Percentiles rank a stretch among this genome's conserved stretches.
These are phyloP conservation scores for Polychaeton citri DNA, from an alignment of 2,329 filamentous ascomycete genomes.

Conservation along the genomic window DNA sequence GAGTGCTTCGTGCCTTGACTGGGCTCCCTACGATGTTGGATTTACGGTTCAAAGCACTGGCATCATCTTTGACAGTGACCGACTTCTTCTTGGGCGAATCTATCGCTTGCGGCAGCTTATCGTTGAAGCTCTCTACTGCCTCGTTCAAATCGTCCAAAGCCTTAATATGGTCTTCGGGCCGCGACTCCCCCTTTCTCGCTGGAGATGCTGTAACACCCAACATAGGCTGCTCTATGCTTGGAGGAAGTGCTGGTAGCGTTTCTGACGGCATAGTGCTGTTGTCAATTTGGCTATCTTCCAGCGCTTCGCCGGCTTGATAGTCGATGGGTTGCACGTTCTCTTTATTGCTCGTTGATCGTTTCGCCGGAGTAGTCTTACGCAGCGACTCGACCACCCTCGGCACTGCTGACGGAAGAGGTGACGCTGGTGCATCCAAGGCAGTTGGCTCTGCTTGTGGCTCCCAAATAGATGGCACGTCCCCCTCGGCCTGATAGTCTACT, in stretches of 20 bases:
- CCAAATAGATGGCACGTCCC: constrained; percentile 1
- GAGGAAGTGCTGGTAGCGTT: not conserved
- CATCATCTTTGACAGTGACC: too few species aligned
- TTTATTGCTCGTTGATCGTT: constrained; percentile 19
- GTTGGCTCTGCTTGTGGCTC: too few species aligned
- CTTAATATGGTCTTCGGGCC: constrained; percentile 34
- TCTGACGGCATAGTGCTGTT: not conserved
- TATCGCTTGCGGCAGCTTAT: constrained; percentile 18
- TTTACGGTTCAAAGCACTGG: not conserved
- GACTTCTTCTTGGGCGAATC: constrained; percentile 15
- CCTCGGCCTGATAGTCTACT: not conserved
- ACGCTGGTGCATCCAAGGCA: constrained; percentile 6
- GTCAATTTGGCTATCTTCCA: not conserved
- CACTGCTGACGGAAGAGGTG: constrained; percentile 9
- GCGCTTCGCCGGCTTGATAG: not conserved
- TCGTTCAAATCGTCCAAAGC: constrained; percentile 40
- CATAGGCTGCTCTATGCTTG: not conserved
- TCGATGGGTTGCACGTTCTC: constrained; percentile 16
- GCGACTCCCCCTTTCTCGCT: constrained; percentile 4
- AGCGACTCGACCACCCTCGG: constrained; percentile 12
- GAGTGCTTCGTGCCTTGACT: not conserved
- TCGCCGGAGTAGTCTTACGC: constrained; percentile 13
- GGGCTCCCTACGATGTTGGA: not conserved
- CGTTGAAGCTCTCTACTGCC: constrained; percentile 32
- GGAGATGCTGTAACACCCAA: not conserved